A percentile compares a stretch with the other conserved stretches of the same genome.
Conservation (phyloP, 306 rosid species). For the Pyrus bretschneideri region DNA sequence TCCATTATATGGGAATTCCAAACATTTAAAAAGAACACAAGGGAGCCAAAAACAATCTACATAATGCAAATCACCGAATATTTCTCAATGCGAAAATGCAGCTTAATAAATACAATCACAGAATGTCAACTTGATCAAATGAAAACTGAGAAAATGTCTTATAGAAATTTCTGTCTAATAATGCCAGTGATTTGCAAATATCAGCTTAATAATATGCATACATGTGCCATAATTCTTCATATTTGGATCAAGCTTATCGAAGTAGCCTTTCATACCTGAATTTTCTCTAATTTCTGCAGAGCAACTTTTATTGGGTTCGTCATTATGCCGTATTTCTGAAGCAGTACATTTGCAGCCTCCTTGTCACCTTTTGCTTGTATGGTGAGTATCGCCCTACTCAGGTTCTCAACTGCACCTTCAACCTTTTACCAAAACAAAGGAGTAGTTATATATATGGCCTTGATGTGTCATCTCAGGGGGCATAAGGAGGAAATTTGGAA, state of each 20-base stretch:
- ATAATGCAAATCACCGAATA: neutral
- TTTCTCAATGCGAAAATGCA: neutral
- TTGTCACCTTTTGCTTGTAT: constrained; percentile 93
- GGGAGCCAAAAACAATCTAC: neutral
- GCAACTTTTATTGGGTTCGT: constrained; percentile 60
- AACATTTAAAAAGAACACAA: neutral
- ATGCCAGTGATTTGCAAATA: too few relatives aligned
- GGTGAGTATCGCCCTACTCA: constrained; percentile 84
- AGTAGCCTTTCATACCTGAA: constrained; percentile 49
- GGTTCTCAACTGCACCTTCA: constrained; percentile 78
- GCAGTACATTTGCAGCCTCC: constrained; percentile 67
- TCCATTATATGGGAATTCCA: neutral
- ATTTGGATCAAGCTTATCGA: neutral
- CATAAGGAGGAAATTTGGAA: constrained; percentile 1
- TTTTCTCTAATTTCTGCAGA: constrained; percentile 54
- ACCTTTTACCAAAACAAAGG: constrained; percentile 30
- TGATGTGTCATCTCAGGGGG: neutral
- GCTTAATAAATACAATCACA: neutral
- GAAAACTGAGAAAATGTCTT: neutral
- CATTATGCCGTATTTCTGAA: constrained; percentile 48
- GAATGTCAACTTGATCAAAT: neutral
- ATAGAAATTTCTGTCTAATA: too few relatives aligned
- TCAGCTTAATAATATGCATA: neutral
- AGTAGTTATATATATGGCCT: neutral
- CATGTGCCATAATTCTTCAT: neutral